Conservation (phyloP, 148 eudicot species). For the Drosera capensis region DNA sequence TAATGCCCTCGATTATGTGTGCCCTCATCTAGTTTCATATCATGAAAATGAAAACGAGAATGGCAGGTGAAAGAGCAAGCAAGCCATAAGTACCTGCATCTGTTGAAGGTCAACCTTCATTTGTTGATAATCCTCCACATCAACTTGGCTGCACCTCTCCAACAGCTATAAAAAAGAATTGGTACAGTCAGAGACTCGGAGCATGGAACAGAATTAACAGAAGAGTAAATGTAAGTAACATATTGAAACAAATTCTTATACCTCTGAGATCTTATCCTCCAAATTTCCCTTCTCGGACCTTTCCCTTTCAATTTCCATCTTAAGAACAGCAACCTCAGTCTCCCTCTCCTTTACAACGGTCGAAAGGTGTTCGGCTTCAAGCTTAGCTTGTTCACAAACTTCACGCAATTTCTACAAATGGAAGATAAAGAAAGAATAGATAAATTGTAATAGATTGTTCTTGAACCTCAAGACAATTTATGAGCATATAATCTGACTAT, state of each 20-base stretch:
- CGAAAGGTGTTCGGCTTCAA: constrained; percentile 42
- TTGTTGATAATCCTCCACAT: constrained; percentile 55
- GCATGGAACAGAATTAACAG: neutral
- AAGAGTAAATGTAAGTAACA: neutral
- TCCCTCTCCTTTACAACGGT: constrained; percentile 40
- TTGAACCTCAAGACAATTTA: neutral
- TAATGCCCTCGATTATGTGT: too few species aligned
- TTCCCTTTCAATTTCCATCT: constrained; percentile 37
- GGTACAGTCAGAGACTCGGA: neutral
- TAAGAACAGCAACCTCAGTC: constrained; percentile 32
- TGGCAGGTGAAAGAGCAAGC: too few species aligned
- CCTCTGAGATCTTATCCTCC: constrained; percentile 44
- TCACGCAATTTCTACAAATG: constrained; percentile 51
- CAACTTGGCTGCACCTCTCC: constrained; percentile 44
- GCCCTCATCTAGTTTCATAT: too few species aligned
- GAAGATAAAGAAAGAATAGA: neutral
- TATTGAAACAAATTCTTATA: constrained; percentile 6
- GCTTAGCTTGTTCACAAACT: constrained; percentile 27
- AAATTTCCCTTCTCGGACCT: constrained; percentile 38
- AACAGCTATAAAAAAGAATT: constrained; percentile 28
- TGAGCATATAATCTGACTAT: neutral
- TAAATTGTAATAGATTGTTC: neutral
- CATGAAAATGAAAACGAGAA: too few species aligned
- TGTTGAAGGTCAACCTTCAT: constrained; percentile 41
- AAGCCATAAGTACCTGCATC: constrained; percentile 45